Base-by-base conservation (phyloP, 352 stramenopile species). In the Blastocystis sp. region DNA sequence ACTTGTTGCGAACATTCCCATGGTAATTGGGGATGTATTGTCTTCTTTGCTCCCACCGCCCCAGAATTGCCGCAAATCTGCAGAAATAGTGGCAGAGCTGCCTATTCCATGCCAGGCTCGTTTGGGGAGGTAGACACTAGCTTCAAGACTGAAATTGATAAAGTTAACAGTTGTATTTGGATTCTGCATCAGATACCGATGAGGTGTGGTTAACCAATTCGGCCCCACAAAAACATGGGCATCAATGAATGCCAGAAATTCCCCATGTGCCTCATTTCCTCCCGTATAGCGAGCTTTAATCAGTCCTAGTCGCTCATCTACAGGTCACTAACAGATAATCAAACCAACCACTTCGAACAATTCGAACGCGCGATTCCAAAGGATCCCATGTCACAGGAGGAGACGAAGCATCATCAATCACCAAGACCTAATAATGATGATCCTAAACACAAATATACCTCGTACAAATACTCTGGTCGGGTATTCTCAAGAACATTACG, bases 1-100 rank as follows among this genome's bases (percentile, higher is more conserved):
- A 32, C 54, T 85, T n/a, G 58, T 85, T 27, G 73, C 73, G 35
- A 85, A 85, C 73, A 85, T 85, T 19, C 73, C 73, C 73, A 85
- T 85, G 5, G 73, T 85, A 43, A 85, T 85, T 9, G 73, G 73
- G 21, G 73, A 85, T 35, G 52, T 52, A 16, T 73, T 42, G 58
- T 66, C 54, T 7, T n/a, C 35, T 32, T 85, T 71, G 27, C 29
- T 59, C 29, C 73, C 73, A 14, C 73, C 73, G 27, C 73, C 73
- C 73, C 73, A 85, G n/a, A 85, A 85, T 32, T 85, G 73, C 9
- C 32, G 29, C 21, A 85, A 54, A 75, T 85, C 73, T 35, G 54
- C 54, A 0, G 21, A 69, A n/a, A 85, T 67, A n/a, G n/a, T 49
- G 0, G 73, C 73, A 5, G 43, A 71, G n/a, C 73, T 85, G 3